Evolutionary conservation across 2,329 filamentous ascomycete genomes (phyloP), one percentile per base, ranked within the genome.

Genomic region (Penicillium sp.): DNA sequence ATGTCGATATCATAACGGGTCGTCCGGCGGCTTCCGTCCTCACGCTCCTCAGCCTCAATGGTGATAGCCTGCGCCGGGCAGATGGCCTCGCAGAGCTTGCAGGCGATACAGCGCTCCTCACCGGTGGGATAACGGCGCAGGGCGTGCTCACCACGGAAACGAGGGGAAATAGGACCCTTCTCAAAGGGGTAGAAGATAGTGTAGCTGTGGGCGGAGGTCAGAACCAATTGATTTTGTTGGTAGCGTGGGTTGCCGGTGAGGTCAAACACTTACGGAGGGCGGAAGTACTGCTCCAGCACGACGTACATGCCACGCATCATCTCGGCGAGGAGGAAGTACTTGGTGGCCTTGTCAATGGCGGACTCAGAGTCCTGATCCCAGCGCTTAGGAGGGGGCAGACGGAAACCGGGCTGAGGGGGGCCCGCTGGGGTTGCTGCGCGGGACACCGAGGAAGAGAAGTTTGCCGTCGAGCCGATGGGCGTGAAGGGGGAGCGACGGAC

Each of bases 1-100:
- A 99, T 99, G 79, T 99, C 94, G 73, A 99, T 97, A 75, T 99
- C 94, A 80, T 99, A 99, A 74, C 93, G 87, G 57, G 93, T 97
- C 49, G 94, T 99, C 73, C 94, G 87, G 77, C 94, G 87, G 71
- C 90, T 95, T 61, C 94, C 94, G 70, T 99, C 94, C 71, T 90
- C 90, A 73, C 94, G 92, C 82, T 99, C 94, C 77, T 99, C 94
- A 54, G 94, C 94, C 81, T 99, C 94, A 69, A 99, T 99, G 51
- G 94, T 99, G 77, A 99, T 99, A 71, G 94, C 94, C 79, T 96
- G 90, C 54, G 94, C 94, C 41, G 94, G 94, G 84, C 94, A 99
- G 73, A 97, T 89, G 68, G 94, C 94, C 81, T 99, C 94, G 80
- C 94, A 99, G 56, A 99, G 87, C 83, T 99, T 99, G 89, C 94